phyloP scores from a whole-genome alignment of 1,284 basidiomycete genomes.

The Tilletiopsis washingtonensis region DNA sequence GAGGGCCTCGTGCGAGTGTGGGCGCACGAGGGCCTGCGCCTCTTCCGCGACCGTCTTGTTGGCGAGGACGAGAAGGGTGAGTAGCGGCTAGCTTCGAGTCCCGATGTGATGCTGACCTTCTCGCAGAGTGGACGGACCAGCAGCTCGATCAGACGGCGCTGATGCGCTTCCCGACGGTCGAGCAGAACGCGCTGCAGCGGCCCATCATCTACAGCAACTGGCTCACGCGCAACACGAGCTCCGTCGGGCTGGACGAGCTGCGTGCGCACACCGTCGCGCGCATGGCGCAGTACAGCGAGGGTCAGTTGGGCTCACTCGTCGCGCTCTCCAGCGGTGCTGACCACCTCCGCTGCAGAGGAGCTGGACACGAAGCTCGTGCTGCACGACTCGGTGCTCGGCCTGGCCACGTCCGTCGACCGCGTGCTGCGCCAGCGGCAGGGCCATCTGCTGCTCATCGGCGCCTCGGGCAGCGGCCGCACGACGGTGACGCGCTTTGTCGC shows the following conservation, averaged over 20 bases:
- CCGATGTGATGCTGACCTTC: too few species aligned
- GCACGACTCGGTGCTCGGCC: constrained; percentile 96
- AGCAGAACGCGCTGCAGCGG: constrained; percentile 61
- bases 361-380: constrained; percentile 95
- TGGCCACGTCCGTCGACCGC: constrained; percentile 92
- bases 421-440: constrained; percentile 99
- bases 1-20: constrained; percentile 94
- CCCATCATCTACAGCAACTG: constrained; percentile 98
- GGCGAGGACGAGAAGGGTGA: constrained; percentile 33
- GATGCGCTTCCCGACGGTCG: constrained; percentile 85
- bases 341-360: too few species aligned
- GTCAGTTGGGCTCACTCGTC: too few species aligned
- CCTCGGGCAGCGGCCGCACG: constrained; percentile 97
- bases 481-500: constrained; percentile 96
- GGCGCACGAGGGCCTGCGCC: constrained; percentile 93
- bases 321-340: too few species aligned
- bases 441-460: constrained; percentile 90
- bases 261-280: constrained; percentile 96
- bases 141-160: constrained; percentile 76
- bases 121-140: constrained; percentile 86
- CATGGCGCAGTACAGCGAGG: constrained; percentile 60
- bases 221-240: constrained; percentile 95
- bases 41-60: constrained; percentile 96
- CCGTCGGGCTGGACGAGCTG: constrained; percentile 84
- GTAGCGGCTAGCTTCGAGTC: too few species aligned